Conservation (phyloP, 306 rosid genomes). For the Medicago arabica region DNA sequence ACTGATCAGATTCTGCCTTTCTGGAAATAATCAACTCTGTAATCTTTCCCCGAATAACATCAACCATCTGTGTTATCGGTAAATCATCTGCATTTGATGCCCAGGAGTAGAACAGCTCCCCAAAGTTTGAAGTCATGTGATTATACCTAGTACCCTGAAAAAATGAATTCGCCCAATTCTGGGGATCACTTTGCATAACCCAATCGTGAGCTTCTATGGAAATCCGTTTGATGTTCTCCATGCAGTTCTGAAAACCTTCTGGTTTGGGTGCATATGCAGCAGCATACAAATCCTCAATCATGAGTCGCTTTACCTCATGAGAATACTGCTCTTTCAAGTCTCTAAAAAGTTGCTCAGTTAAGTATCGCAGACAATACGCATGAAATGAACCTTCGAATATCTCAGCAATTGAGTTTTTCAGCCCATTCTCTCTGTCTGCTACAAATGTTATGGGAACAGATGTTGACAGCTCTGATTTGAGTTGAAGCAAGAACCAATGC, state of each 20-base stretch:
- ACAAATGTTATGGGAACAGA: slow-evolving; percentile 84
- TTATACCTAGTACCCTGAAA: slow-evolving; percentile 91
- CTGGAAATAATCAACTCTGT: slow-evolving; percentile 78
- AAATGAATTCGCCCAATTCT: slow-evolving; percentile 82
- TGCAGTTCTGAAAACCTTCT: slow-evolving; percentile 73
- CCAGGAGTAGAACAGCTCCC: slow-evolving; percentile 93
- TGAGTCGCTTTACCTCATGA: slow-evolving; percentile 92
- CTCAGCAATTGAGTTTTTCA: slow-evolving; percentile 74
- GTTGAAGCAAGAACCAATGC: slow-evolving; percentile 89
- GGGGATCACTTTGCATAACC: slow-evolving; percentile 86
- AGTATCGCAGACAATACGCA: slow-evolving; percentile 80
- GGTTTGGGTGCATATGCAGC: slow-evolving; percentile 80
- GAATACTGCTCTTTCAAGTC: slow-evolving; percentile 94
- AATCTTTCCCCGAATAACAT: slow-evolving; percentile 77
- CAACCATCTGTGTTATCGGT: slow-evolving; percentile 98
- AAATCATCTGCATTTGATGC: slow-evolving; percentile 83
- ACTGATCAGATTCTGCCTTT: slow-evolving; percentile 66
- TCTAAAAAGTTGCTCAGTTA: slow-evolving; percentile 85
- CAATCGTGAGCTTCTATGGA: slow-evolving; percentile 85
- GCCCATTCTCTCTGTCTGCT: slow-evolving; percentile 85
- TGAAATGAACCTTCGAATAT: slow-evolving; percentile 80
- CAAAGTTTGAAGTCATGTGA: slow-evolving; percentile 89
- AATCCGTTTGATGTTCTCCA: slow-evolving; percentile 77
- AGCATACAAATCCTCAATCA: slow-evolving; percentile 82
- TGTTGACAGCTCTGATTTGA: slow-evolving; percentile 76